Evolutionary conservation across 2,329 filamentous ascomycete species (phyloP), one percentile per base, ranked within the genome.

Genomic region (Aspergillus ochraceoroseus): DNA sequence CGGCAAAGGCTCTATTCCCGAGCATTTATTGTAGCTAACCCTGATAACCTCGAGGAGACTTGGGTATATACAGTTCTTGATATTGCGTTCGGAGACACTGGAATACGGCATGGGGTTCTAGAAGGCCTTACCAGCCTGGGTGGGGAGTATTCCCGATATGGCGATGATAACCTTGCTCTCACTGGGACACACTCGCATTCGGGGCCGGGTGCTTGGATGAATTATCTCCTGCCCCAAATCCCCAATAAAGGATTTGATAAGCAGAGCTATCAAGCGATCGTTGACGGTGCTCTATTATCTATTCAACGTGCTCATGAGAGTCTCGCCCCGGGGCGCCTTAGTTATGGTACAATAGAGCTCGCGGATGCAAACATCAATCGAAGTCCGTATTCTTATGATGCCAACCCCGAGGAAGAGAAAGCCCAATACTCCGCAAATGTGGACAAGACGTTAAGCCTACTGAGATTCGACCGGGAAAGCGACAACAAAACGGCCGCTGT

Each of bases 101-200:
- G 88, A 2, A 74, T 95, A 28, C 78, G 89, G 9, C 80, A 88
- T 62, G 89, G 89, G n/a, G 87, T 95, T 32, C 66, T 96, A 7
- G 75, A 90, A 39, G 85, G 79, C 1, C 71, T 96, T 6, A 70
- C 73, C 26, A 71, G 68, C 0, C 68, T 94, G 5, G 90, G 89
- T 0, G 63, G 72, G 11, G 81, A 83, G 2, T 95, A 89, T 61
- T 71, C 76, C 1, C 67, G 82, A 18, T 96, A 95, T 64, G 78
- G 75, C 32, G 77, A 85, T 55, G 76, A 85, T 53, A 96, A 95
- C 57, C 68, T 95, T 23, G 90, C 90, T 22, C 77, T 96, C 14
- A 94, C 87, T 0, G 90, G 89, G 38, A 96, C 90, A 0, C 90
- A 96, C 63, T 92, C 86, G 17, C 90, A 96, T 66, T 83, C 88